Percentiles rank a stretch among this genome's conserved stretches.
Evolutionary conservation across 345 rosid genomes (phyloP).

Genomic region (Lagerstroemia speciosa): DNA sequence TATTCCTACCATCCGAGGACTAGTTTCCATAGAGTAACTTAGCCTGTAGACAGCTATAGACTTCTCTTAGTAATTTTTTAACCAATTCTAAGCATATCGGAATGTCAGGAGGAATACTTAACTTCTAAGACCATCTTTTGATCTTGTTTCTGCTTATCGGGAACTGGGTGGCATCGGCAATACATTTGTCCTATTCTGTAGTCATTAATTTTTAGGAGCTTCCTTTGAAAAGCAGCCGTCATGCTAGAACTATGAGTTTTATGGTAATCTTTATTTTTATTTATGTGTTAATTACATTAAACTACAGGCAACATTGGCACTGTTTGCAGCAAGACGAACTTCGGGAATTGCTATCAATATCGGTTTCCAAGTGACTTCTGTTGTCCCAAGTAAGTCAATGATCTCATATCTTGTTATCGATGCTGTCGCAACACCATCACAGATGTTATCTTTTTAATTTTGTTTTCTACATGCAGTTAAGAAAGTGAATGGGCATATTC

Average conservation of each 20-base stretch:
- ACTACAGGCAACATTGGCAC: constrained; percentile 73
- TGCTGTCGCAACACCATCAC: neutral
- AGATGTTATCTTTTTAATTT: neutral
- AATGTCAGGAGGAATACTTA: neutral
- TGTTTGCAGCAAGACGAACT: constrained; percentile 60
- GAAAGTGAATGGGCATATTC: neutral
- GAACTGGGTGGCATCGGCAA: no score
- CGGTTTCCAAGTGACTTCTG: constrained; percentile 80
- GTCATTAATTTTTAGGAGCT: neutral
- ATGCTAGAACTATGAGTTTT: neutral
- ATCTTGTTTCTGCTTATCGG: no score
- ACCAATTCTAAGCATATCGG: neutral
- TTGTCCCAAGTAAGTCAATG: constrained; percentile 70
- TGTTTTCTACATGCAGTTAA: neutral
- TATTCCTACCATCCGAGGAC: neutral
- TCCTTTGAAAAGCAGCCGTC: constrained; percentile 3
- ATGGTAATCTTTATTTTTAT: neutral
- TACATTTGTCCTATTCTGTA: no score
- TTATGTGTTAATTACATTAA: neutral
- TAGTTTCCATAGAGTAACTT: neutral
- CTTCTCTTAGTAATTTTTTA: neutral
- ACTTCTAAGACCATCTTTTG: neutral
- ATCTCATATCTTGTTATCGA: neutral
- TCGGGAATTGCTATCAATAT: constrained; percentile 88
- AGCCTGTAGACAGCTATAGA: neutral